A percentile compares a stretch with the other conserved stretches of the same genome.
Conservation (phyloP, 2,329 filamentous ascomycete species). For the Biscogniauxia mediterranea region DNA sequence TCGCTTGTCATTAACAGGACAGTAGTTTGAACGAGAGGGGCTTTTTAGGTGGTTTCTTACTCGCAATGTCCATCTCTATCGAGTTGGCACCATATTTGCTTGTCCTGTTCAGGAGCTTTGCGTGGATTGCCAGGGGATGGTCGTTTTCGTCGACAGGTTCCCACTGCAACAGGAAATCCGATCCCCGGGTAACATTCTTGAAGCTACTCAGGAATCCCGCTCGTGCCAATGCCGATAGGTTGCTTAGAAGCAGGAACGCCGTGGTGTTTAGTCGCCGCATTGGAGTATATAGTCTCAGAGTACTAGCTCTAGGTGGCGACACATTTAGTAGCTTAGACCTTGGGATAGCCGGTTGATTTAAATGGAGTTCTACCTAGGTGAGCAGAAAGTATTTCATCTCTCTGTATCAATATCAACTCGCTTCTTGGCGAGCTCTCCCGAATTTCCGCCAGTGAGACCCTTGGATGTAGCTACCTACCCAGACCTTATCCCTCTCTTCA, state of each 20-base stretch:
- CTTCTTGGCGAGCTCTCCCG: background rate
- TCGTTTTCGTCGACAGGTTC: conserved; percentile 13
- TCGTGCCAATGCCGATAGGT: background rate
- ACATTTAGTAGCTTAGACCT: background rate
- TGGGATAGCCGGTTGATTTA: background rate
- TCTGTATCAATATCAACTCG: background rate
- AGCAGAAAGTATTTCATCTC: background rate
- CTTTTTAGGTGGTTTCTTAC: conserved; percentile 10
- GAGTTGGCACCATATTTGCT: conserved; percentile 21
- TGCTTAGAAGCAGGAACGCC: background rate
- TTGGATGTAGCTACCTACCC: background rate
- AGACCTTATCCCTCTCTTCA: too few relatives aligned
- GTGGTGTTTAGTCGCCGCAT: background rate
- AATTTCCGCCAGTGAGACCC: background rate
- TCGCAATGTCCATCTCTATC: conserved; percentile 21
- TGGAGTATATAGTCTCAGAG: background rate
- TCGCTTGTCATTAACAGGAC: background rate
- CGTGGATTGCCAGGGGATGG: conserved; percentile 21
- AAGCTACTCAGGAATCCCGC: conserved; percentile 11
- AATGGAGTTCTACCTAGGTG: background rate
- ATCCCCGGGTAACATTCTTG: conserved; percentile 15
- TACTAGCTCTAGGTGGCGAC: background rate
- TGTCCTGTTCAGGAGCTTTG: conserved; percentile 23
- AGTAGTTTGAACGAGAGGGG: background rate
- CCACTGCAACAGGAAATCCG: conserved; percentile 25